These are phyloP conservation scores for Prorocentrum cordatum DNA, from an alignment of 169 alveolate genomes.

Conservation along the genomic window DNA sequence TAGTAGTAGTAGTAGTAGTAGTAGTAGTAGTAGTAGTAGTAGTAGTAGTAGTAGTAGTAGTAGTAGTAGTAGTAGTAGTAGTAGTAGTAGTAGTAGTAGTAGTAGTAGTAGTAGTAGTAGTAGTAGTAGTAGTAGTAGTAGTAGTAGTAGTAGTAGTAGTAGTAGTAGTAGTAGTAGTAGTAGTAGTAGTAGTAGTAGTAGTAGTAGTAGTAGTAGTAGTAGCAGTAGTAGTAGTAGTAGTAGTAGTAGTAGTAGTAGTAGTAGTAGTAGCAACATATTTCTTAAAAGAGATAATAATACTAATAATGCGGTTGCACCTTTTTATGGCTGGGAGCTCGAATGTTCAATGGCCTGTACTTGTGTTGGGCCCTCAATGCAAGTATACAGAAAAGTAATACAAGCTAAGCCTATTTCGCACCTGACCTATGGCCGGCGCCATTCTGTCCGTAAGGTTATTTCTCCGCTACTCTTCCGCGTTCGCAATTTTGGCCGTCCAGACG, in stretches of 20 bases:
- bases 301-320: too few relatives aligned
- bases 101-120: neutral
- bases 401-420: too few relatives aligned
- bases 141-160: neutral
- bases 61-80: neutral
- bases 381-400: too few relatives aligned
- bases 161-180: neutral
- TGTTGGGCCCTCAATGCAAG: too few relatives aligned
- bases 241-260: neutral
- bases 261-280: neutral
- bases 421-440: too few relatives aligned
- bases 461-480: too few relatives aligned
- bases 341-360: too few relatives aligned
- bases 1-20: slow-evolving; percentile 3
- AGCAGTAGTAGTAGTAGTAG: neutral
- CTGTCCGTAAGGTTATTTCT: too few relatives aligned
- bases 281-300: neutral
- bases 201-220: neutral
- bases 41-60: neutral
- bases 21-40: slow-evolving; percentile 5
- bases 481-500: too few relatives aligned
- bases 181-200: neutral
- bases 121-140: neutral
- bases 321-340: too few relatives aligned
- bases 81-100: neutral